phyloP scores from a whole-genome alignment of 139 green algal genomes.

The Chlamydomonas sp. region DNA sequence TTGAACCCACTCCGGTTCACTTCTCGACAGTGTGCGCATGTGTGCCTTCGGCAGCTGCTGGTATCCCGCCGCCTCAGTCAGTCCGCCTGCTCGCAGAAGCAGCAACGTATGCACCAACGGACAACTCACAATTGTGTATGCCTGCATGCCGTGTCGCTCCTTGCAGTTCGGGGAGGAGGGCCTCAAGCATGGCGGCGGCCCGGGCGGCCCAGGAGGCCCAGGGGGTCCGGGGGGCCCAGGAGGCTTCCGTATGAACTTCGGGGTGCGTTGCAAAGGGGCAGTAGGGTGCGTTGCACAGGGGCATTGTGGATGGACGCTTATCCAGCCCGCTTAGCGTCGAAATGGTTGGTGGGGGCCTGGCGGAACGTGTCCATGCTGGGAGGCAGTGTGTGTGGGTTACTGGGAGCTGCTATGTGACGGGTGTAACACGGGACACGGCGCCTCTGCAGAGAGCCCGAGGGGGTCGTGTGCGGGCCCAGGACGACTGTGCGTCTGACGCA shows the following conservation, averaged over 20 bases:
- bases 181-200: slow-evolving; percentile 52
- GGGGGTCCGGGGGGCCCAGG: slow-evolving; percentile 44
- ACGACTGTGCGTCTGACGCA: too few species aligned
- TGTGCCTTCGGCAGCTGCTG: too few species aligned
- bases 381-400: too few species aligned
- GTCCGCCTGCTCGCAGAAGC: not conserved
- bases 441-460: too few species aligned
- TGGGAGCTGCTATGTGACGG: too few species aligned
- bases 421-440: too few species aligned
- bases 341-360: not conserved
- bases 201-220: slow-evolving; percentile 37
- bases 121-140: too few species aligned
- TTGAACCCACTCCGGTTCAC: too few species aligned
- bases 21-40: too few species aligned
- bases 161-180: slow-evolving; percentile 80
- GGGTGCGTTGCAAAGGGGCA: slow-evolving; percentile 41
- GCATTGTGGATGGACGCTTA: not conserved
- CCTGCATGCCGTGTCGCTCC: not conserved
- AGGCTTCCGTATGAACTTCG: slow-evolving; percentile 68
- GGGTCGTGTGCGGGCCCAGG: too few species aligned
- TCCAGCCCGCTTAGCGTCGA: not conserved
- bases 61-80: not conserved
- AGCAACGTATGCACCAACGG: too few species aligned
- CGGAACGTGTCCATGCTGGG: too few species aligned
- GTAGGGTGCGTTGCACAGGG: not conserved